These are phyloP conservation scores for Alternaria gaisen DNA, from an alignment of 2,329 filamentous ascomycete species.

Conservation along the genomic window DNA sequence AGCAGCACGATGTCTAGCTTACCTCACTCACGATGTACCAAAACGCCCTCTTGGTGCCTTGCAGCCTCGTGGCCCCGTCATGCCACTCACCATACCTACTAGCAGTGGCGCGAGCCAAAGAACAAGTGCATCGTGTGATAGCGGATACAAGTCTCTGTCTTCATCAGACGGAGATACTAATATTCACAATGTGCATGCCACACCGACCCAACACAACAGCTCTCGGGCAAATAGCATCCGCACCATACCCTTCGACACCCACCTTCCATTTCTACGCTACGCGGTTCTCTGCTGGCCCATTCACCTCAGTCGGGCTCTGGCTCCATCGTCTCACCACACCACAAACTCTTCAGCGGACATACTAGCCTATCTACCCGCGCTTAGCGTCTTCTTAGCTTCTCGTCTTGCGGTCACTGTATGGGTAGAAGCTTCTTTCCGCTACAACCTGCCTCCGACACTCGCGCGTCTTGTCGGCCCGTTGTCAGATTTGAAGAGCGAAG, in stretches of 20 bases:
- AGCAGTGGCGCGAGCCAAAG: slow-evolving; percentile 36
- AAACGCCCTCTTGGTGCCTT: slow-evolving; percentile 35
- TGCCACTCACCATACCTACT: slow-evolving; percentile 12
- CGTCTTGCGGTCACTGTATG: slow-evolving; percentile 40
- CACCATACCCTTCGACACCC: slow-evolving; percentile 32
- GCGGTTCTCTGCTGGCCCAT: slow-evolving; percentile 45
- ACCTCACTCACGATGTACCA: slow-evolving; percentile 38
- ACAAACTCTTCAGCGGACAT: background rate
- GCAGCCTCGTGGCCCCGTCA: slow-evolving; percentile 21
- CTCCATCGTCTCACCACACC: slow-evolving; percentile 5
- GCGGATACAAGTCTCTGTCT: slow-evolving; percentile 43
- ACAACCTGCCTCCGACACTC: slow-evolving; percentile 41
- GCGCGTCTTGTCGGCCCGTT: slow-evolving; percentile 40
- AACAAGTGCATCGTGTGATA: slow-evolving; percentile 40
- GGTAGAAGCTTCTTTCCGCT: slow-evolving; percentile 46
- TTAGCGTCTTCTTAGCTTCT: slow-evolving; percentile 37
- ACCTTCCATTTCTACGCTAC: slow-evolving; percentile 44
- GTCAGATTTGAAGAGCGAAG: slow-evolving; percentile 25
- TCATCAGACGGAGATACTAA: slow-evolving; percentile 34
- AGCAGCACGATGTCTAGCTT: slow-evolving; percentile 38
- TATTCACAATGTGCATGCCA: background rate
- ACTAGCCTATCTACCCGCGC: slow-evolving; percentile 34
- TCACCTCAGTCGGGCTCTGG: slow-evolving; percentile 40
- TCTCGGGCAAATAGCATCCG: slow-evolving; percentile 16
- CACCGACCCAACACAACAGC: slow-evolving; percentile 2